Evolutionary conservation across 2,329 filamentous ascomycete genomes (phyloP), one percentile per base, ranked within the genome.

Genomic region (Fonsecaea multimorphosa): DNA sequence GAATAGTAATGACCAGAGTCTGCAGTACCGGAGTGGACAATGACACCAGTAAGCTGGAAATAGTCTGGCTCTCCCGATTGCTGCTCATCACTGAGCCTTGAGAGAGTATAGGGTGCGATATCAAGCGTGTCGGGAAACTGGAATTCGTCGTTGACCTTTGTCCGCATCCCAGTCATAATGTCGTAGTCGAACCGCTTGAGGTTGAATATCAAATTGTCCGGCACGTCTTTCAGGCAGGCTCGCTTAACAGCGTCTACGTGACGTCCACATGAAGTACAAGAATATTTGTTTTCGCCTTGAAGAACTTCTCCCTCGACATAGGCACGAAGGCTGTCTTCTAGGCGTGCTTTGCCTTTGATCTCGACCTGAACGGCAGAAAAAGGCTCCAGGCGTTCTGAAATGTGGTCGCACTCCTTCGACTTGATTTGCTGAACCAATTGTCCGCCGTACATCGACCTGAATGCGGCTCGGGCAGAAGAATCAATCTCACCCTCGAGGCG

Each of bases 231-330:
- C 64, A 98, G 81, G 72, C 94, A 98, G 12, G 93, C 91, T 72
- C 92, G 87, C 78, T 97, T 97, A 70, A 98, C 92, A 22, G 95
- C 95, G 77, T 97, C 91, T 16, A 99, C 95, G 72, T 95, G 91
- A 11, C 87, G 87, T 68, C 92, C 91, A 76, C 95, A 99, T 3
- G 87, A 90, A 32, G 93, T 93, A 79, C 95, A 99, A 70, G 96
- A 96, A 82, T 98, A 99, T 79, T 97, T 97, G 81, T 99, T 98
- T 73, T 97, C 93, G 70, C 96, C 95, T 82, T 97, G 92, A 90
- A 99, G 93, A 38, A 95, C 88, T 78, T 99, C 95, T 3, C 95
- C 95, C 75, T 96, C 91, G 12, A 98, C 93, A 76, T 97, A 98
- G n/a, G 94, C 92, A 72, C 93, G 88, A 14, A 99, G 82, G 74